Evolutionary conservation across 768 basidiomycete genomes (phyloP), one percentile per base, ranked within the genome.

Genomic region (Auricularia sp.): DNA sequence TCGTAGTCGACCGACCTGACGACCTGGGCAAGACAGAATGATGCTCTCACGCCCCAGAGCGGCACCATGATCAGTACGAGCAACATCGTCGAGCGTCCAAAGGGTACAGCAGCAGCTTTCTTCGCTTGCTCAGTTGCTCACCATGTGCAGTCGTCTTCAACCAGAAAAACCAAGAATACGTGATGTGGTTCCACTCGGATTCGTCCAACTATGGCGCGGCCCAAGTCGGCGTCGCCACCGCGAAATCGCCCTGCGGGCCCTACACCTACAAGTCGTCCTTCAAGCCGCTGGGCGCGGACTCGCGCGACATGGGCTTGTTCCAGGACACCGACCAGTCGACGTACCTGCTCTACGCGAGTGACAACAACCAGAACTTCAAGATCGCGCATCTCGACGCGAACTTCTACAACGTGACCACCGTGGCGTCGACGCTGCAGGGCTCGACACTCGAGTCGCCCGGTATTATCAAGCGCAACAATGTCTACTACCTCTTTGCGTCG

Each of bases 151-250:
- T 42, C 39, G 39, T 42, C 13, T 42, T 42, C 39, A 42, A 42
- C 39, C 39, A 42, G 39, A 42, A 86, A 84, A 85, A 81, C 68
- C 76, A 76, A 6, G 82, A 85, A 76, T 85, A 85, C 70, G 85
- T 86, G 24, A 85, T 87, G 84, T 87, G 85, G 85, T 87, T 87
- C 76, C 85, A 87, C 71, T 84, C 83, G 8, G 85, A 87, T 68
- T 78, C 77, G 29, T 83, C 82, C 67, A 81, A 84, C 72, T 87
- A 87, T 69, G 83, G 84, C 37, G 82, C 81, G n/a, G 85, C 85
- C 4, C 75, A 80, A 77, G 85, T 85, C 39, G 85, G 85, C 13
- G 83, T 86, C 1, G 85, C 85, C 1, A 84, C 81, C 2, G 79
- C 84, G 3, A 80, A 78, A 66, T 76, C 80, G 1, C 85, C 85